Evolutionary conservation across 179 eudicot genomes (phyloP).

Genomic region (Carnegiea gigantea): DNA sequence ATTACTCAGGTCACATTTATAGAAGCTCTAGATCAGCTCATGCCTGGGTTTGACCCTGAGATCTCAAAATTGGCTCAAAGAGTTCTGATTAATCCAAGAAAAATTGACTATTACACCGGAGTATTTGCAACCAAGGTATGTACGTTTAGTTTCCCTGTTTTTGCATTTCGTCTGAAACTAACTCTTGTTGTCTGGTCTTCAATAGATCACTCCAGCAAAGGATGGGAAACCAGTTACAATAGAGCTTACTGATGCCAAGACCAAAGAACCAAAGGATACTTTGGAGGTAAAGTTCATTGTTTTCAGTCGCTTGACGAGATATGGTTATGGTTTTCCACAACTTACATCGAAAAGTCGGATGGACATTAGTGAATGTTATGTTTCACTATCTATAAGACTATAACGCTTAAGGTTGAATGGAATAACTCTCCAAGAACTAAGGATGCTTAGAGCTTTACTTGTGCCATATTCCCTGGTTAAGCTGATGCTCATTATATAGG

Average conservation of each 20-base stretch:
- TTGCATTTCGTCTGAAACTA: conserved; percentile 12
- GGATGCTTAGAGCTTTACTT: conserved; percentile 10
- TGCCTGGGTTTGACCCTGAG: conserved; percentile 99
- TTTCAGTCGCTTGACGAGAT: background rate
- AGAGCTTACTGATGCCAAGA: conserved; percentile 98
- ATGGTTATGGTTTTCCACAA: background rate
- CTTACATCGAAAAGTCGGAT: background rate
- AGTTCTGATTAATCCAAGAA: conserved; percentile 91
- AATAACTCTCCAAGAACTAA: background rate
- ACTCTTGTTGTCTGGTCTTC: conserved; percentile 18
- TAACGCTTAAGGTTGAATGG: conserved; percentile 8
- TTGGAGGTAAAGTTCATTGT: conserved; percentile 59
- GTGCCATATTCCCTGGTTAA: background rate
- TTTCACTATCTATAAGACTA: conserved; percentile 1
- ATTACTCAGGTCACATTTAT: conserved; percentile 82
- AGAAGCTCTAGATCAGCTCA: conserved; percentile 97
- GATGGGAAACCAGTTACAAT: conserved; percentile 96
- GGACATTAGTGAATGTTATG: background rate
- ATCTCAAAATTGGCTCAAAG: conserved; percentile 96
- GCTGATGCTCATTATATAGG: background rate
- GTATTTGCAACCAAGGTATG: conserved; percentile 97
- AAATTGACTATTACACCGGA: conserved; percentile 94
- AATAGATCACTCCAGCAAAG: conserved; percentile 95
- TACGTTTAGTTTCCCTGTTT: conserved; percentile 1
- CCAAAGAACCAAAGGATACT: conserved; percentile 81